Evolutionary conservation across 371 early-diverging fungal genomes (phyloP).

Genomic region (Mucor irregularis): DNA sequence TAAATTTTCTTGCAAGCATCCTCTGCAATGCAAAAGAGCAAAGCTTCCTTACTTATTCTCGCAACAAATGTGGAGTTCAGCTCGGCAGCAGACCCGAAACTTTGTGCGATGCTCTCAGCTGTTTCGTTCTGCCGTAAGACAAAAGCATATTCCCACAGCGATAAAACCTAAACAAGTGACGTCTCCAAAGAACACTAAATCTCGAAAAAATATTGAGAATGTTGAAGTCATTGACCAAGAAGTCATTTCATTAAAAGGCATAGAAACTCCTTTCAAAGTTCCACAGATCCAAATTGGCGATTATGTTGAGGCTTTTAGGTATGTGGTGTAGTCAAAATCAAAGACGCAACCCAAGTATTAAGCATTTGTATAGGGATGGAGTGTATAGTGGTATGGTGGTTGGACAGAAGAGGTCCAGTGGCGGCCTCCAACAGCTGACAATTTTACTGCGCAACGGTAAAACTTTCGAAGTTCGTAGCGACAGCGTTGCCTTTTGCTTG

Average conservation of each 20-base stretch:
- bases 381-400: slow-evolving; percentile 51
- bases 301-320: slow-evolving; percentile 59
- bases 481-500: slow-evolving; percentile 51
- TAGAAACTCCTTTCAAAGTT: background rate
- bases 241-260: background rate
- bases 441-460: slow-evolving; percentile 42
- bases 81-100: slow-evolving; percentile 8
- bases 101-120: background rate
- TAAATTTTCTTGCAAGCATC: background rate
- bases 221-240: background rate
- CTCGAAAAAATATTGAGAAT: background rate
- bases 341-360: no score
- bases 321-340: slow-evolving; percentile 1
- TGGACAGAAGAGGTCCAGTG: slow-evolving; percentile 35
- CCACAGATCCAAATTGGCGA: slow-evolving; percentile 44
- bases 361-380: slow-evolving; percentile 48
- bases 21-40: background rate
- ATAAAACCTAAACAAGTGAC: background rate
- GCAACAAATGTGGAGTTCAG: slow-evolving; percentile 9
- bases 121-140: background rate
- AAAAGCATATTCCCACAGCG: slow-evolving; percentile 1
- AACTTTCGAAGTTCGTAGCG: slow-evolving; percentile 35
- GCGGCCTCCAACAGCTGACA: slow-evolving; percentile 46
- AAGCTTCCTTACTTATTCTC: background rate
- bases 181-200: background rate